phyloP scores from a whole-genome alignment of 2,329 filamentous ascomycete genomes.

The Cercospora beticola region DNA sequence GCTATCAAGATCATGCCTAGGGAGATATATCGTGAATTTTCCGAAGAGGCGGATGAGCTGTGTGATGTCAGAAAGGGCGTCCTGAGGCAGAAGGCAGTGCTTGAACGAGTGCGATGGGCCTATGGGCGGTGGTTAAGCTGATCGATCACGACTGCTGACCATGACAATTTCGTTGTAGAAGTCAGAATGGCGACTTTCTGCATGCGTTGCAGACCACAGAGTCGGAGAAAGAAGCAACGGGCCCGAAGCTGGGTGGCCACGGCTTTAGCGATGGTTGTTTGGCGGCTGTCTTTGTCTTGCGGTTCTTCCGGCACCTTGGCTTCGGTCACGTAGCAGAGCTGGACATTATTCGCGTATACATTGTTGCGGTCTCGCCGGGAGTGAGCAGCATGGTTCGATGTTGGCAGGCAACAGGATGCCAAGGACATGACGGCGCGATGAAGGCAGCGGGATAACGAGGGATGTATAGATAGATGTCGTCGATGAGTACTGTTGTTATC shows the following conservation, averaged over 20 bases:
- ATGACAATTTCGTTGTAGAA: background rate
- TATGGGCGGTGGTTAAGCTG: slow-evolving; percentile 69
- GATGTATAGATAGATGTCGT: background rate
- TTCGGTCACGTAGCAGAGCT: background rate
- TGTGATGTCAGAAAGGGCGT: slow-evolving; percentile 77
- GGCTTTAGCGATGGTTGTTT: background rate
- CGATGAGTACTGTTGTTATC: background rate
- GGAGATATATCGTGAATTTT: slow-evolving; percentile 77
- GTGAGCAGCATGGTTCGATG: slow-evolving; percentile 6
- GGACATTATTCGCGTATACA: background rate
- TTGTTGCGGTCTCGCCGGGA: background rate
- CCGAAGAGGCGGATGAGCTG: slow-evolving; percentile 83
- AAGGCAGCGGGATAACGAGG: background rate
- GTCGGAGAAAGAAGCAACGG: background rate
- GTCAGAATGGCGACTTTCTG: background rate
- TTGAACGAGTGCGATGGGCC: slow-evolving; percentile 85
- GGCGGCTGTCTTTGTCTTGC: background rate
- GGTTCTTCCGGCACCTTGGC: background rate
- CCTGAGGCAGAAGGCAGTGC: slow-evolving; percentile 71
- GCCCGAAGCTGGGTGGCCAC: background rate
- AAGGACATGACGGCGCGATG: background rate
- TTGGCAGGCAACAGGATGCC: background rate
- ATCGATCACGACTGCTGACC: background rate
- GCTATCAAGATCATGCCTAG: slow-evolving; percentile 68
- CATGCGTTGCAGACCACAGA: background rate